A percentile compares a stretch with the other conserved stretches of the same genome.
These are phyloP conservation scores for Setaria viridis DNA, from an alignment of 202 grass and related monocot genomes.

Conservation along the genomic window DNA sequence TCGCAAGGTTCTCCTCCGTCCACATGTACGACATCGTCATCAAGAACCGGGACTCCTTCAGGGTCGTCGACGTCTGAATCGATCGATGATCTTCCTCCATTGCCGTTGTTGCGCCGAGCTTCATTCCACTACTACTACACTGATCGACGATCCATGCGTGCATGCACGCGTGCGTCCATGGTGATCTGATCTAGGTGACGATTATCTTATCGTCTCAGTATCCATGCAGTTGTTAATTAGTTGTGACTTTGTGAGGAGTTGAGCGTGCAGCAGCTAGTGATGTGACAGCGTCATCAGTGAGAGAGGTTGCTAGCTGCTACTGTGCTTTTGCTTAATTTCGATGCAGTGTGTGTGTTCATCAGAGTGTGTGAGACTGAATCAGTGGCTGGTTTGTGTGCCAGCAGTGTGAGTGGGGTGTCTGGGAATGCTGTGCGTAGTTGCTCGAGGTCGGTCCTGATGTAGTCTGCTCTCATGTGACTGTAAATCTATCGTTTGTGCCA, in stretches of 20 bases:
- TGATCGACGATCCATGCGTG: too few species aligned
- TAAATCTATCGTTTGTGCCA: conserved; percentile 25
- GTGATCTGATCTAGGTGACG: too few species aligned
- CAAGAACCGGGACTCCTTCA: conserved; percentile 73
- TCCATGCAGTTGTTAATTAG: too few species aligned
- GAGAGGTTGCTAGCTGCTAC: not conserved
- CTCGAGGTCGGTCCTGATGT: not conserved
- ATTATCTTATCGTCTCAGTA: too few species aligned
- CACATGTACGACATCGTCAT: conserved; percentile 87
- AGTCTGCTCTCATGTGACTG: conserved; percentile 4
- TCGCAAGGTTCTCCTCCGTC: conserved; percentile 64
- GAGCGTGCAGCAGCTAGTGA: not conserved
- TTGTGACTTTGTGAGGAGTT: too few species aligned
- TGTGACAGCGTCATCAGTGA: not conserved
- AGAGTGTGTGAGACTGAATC: not conserved
- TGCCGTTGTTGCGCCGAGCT: too few species aligned
- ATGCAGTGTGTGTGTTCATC: not conserved
- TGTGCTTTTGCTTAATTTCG: not conserved
- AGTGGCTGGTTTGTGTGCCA: not conserved
- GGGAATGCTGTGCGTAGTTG: not conserved
- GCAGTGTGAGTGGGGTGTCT: not conserved
- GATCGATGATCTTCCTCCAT: not conserved
- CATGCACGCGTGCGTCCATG: too few species aligned
- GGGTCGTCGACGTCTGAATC: conserved; percentile 54
- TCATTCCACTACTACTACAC: too few species aligned